These are phyloP conservation scores for Lepidium didymum DNA, from an alignment of 345 rosid species.

Conservation along the genomic window DNA sequence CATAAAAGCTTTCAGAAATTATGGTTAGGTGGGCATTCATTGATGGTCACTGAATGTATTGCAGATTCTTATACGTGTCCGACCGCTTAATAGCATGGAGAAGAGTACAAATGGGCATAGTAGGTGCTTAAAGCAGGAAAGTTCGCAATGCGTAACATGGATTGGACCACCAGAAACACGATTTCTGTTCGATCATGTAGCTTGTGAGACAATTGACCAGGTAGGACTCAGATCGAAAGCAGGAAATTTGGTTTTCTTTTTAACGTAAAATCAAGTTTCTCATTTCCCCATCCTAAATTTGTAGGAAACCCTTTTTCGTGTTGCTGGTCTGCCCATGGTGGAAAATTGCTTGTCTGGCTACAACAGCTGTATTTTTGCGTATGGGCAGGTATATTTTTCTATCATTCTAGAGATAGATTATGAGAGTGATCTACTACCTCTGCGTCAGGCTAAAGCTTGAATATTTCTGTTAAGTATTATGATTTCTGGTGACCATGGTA, in stretches of 20 bases:
- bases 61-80: constrained; percentile 75
- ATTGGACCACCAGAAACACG: constrained; percentile 85
- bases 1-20: neutral
- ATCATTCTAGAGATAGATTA: neutral
- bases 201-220: constrained; percentile 93
- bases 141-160: constrained; percentile 71
- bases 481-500: neutral
- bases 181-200: constrained; percentile 83
- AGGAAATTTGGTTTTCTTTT: neutral
- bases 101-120: constrained; percentile 55
- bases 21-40: neutral
- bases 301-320: constrained; percentile 84
- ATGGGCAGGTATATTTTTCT: constrained; percentile 73
- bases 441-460: neutral
- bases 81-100: constrained; percentile 88
- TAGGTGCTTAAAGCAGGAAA: constrained; percentile 93
- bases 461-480: neutral
- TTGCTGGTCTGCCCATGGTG: constrained; percentile 88
- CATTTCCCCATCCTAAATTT: constrained; percentile 5
- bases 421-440: neutral
- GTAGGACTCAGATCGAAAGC: constrained; percentile 27
- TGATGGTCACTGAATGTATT: constrained; percentile 3
- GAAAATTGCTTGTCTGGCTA: constrained; percentile 97
- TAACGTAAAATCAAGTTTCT: neutral
- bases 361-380: constrained; percentile 96